A percentile compares a stretch with the other conserved stretches of the same genome.
Conservation (phyloP, 1,139 yeast genomes). For the Sugiyamaella castrensis region DNA sequence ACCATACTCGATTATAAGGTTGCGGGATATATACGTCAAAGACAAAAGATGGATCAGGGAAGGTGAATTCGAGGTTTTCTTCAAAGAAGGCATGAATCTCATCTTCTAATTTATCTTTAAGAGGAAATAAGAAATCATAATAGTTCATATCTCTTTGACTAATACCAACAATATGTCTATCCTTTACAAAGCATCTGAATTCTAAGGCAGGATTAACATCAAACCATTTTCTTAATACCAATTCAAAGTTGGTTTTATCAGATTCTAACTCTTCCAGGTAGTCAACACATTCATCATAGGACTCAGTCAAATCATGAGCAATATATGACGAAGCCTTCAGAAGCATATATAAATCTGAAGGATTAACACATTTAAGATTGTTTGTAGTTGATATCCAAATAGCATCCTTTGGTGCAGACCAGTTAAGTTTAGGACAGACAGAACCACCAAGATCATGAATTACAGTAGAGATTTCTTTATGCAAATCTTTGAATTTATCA, state of each 20-base stretch:
- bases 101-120: conserved; percentile 47
- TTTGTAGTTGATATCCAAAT: conserved; percentile 85
- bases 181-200: conserved; percentile 76
- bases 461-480: conserved; percentile 46
- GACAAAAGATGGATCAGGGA: conserved; percentile 58
- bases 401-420: conserved; percentile 97
- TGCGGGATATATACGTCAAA: conserved; percentile 81
- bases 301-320: conserved; percentile 74
- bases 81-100: conserved; percentile 57
- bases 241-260: conserved; percentile 46
- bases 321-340: conserved; percentile 85
- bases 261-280: conserved; percentile 14
- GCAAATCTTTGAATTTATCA: conserved; percentile 55
- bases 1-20: conserved; percentile 60
- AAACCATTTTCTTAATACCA: conserved; percentile 79
- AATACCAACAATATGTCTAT: conserved; percentile 61
- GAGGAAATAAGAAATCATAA: conserved; percentile 60
- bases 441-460: conserved; percentile 50
- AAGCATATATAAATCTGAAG: conserved; percentile 72
- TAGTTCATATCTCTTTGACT: conserved; percentile 84
- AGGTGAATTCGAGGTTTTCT: conserved; percentile 46
- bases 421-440: conserved; percentile 85
- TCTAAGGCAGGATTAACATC: conserved; percentile 84
- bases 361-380: conserved; percentile 63
- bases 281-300: conserved; percentile 48